Evolutionary conservation across 345 rosid species (phyloP).

Genomic region (Cochlearia excelsa): DNA sequence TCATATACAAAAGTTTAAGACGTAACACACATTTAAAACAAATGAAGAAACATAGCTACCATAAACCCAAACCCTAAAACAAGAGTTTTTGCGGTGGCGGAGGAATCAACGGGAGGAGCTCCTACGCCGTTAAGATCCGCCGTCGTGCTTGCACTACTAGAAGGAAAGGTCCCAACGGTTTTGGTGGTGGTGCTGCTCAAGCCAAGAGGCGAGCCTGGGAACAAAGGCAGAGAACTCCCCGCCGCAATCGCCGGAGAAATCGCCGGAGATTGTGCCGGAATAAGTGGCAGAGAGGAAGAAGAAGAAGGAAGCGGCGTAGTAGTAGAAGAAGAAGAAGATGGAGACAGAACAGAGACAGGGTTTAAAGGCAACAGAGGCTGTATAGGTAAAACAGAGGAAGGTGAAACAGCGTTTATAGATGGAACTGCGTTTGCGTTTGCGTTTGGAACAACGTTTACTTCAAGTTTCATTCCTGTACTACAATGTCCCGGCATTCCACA

Average conservation of each 20-base stretch:
- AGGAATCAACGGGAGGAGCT: constrained; percentile 25
- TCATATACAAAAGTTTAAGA: constrained; percentile 5
- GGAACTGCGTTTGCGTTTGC: constrained; percentile 34
- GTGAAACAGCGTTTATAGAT: constrained; percentile 31
- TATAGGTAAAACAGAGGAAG: constrained; percentile 34
- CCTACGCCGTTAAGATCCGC: constrained; percentile 20
- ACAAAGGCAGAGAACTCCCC: constrained; percentile 34
- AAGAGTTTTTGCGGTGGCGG: constrained; percentile 18
- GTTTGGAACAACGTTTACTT: constrained; percentile 46
- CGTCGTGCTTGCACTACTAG: constrained; percentile 18
- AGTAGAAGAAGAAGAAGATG: constrained; percentile 35
- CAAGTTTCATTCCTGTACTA: constrained; percentile 64
- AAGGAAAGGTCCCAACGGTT: constrained; percentile 35
- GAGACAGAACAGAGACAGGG: constrained; percentile 29
- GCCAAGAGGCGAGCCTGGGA: constrained; percentile 35
- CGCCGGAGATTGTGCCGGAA: constrained; percentile 22
- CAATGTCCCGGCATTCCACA: constrained; percentile 73
- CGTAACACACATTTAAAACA: constrained; percentile 11
- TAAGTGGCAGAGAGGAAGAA: constrained; percentile 36
- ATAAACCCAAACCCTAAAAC: constrained; percentile 32
- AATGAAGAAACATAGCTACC: constrained; percentile 35
- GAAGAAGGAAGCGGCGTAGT: constrained; percentile 36
- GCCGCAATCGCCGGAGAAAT: constrained; percentile 25
- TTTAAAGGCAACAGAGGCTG: constrained; percentile 36
- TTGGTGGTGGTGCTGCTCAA: constrained; percentile 33